Conservation (phyloP, 306 rosid genomes). For the Lathyrus sativus region DNA sequence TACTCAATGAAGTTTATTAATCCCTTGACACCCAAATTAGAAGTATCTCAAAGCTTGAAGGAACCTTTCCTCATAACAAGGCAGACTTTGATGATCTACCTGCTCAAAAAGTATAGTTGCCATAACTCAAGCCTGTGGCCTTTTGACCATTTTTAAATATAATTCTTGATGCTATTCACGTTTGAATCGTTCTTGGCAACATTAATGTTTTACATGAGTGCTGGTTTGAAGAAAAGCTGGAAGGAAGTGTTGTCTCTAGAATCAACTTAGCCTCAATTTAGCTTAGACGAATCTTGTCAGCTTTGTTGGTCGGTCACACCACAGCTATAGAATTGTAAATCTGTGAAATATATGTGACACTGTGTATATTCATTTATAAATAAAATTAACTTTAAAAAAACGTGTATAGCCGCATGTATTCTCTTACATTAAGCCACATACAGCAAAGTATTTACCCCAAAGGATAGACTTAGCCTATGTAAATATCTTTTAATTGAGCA, state of each 20-base stretch:
- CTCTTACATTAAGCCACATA: not conserved
- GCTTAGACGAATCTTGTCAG: conserved; percentile 23
- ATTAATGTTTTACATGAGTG: conserved; percentile 32
- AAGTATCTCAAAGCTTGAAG: conserved; percentile 41
- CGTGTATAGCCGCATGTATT: not conserved
- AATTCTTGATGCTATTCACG: conserved; percentile 35
- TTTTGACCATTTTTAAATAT: conserved; percentile 18
- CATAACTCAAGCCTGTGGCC: conserved; percentile 23
- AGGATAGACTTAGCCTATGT: not conserved
- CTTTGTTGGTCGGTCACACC: conserved; percentile 37
- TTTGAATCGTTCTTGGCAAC: conserved; percentile 35
- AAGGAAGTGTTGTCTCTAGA: conserved; percentile 30
- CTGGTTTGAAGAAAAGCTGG: conserved; percentile 13
- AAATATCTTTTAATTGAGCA: no score
- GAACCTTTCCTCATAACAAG: conserved; percentile 43
- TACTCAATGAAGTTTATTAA: conserved; percentile 54
- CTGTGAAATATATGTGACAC: conserved; percentile 28
- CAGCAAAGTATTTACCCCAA: not conserved
- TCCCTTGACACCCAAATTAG: conserved; percentile 51
- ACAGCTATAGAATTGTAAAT: conserved; percentile 31
- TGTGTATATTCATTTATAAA: conserved; percentile 8
- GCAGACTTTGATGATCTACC: conserved; percentile 15
- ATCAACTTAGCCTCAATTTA: conserved; percentile 37
- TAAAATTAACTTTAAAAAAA: not conserved
- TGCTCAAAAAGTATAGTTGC: conserved; percentile 26